These are phyloP conservation scores for Luffa aegyptiaca DNA, from an alignment of 306 rosid species.

Conservation along the genomic window DNA sequence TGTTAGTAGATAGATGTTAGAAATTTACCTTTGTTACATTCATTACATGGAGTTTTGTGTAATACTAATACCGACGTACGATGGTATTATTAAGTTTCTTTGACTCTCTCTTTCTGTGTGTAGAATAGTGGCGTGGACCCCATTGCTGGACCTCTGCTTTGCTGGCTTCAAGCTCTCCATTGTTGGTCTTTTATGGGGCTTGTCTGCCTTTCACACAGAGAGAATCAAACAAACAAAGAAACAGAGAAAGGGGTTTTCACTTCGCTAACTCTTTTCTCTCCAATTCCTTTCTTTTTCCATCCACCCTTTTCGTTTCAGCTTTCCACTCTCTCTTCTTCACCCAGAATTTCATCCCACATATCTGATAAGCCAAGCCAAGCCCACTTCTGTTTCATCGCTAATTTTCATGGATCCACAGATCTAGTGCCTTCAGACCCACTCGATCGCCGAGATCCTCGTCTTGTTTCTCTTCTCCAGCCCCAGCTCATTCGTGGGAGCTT, in stretches of 20 bases:
- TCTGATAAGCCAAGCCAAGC: conserved; percentile 6
- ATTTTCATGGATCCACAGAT: conserved; percentile 67
- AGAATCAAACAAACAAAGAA: not conserved
- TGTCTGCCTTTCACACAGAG: conserved; percentile 24
- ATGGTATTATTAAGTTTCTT: conserved; percentile 23
- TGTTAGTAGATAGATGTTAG: conserved; percentile 25
- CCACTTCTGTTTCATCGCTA: conserved; percentile 18
- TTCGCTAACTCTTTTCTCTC: conserved; percentile 26
- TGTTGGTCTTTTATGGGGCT: conserved; percentile 64
- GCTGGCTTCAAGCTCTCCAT: conserved; percentile 83
- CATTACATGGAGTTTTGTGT: conserved; percentile 13
- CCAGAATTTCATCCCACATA: conserved; percentile 17
- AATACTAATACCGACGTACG: conserved; percentile 9
- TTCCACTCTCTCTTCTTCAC: conserved; percentile 20
- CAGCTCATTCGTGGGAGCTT: conserved; percentile 7
- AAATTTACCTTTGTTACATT: conserved; percentile 20
- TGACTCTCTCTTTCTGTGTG: conserved; percentile 22
- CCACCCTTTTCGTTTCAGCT: conserved; percentile 10
- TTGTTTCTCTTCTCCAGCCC: conserved; percentile 18
- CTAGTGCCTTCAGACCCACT: conserved; percentile 27
- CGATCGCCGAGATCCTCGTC: conserved; percentile 30
- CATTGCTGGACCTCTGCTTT: conserved; percentile 65
- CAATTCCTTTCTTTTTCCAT: conserved; percentile 9
- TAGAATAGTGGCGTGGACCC: conserved; percentile 54
- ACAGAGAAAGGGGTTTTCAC: conserved; percentile 1